phyloP scores from a whole-genome alignment of 495 filamentous ascomycete species.

The Penicillium alfredii region DNA sequence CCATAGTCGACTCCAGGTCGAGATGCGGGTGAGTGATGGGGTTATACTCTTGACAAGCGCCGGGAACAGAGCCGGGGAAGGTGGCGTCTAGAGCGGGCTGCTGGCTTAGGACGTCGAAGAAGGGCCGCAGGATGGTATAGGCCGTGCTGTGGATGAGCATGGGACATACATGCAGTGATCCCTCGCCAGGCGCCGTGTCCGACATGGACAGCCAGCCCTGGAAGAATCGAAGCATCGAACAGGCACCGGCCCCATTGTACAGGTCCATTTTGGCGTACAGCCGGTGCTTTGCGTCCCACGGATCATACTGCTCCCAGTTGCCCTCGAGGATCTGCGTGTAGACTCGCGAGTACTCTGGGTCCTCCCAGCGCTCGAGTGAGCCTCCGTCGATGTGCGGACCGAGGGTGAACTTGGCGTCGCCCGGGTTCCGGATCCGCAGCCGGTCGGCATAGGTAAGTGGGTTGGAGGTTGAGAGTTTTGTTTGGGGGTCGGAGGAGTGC shows the following conservation, averaged over 20 bases:
- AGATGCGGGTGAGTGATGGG: slow-evolving; percentile 70
- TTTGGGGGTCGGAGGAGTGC: slow-evolving; percentile 59
- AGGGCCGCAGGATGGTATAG: slow-evolving; percentile 79
- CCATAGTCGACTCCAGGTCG: slow-evolving; percentile 64
- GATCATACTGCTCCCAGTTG: slow-evolving; percentile 74
- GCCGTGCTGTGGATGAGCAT: slow-evolving; percentile 66
- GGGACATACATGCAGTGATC: slow-evolving; percentile 80
- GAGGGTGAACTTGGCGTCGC: slow-evolving; percentile 74
- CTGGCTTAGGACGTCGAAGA: slow-evolving; percentile 57
- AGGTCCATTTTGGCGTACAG: slow-evolving; percentile 64
- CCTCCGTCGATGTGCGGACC: slow-evolving; percentile 86
- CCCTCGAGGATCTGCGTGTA: slow-evolving; percentile 70
- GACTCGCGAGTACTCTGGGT: slow-evolving; percentile 66
- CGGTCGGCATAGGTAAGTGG: slow-evolving; percentile 77
- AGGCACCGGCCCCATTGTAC: slow-evolving; percentile 76
- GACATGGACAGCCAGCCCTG: slow-evolving; percentile 88
- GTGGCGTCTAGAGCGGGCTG: slow-evolving; percentile 32
- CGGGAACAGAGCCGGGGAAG: slow-evolving; percentile 72
- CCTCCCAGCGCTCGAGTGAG: slow-evolving; percentile 82
- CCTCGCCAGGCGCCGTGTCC: slow-evolving; percentile 61
- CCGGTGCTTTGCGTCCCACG: slow-evolving; percentile 69
- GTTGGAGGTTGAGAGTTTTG: slow-evolving; percentile 56
- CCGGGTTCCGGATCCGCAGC: slow-evolving; percentile 57
- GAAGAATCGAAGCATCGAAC: slow-evolving; percentile 80
- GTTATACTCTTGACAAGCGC: slow-evolving; percentile 72